These are phyloP conservation scores for Luffa aegyptiaca DNA, from an alignment of 306 rosid genomes.

Conservation along the genomic window DNA sequence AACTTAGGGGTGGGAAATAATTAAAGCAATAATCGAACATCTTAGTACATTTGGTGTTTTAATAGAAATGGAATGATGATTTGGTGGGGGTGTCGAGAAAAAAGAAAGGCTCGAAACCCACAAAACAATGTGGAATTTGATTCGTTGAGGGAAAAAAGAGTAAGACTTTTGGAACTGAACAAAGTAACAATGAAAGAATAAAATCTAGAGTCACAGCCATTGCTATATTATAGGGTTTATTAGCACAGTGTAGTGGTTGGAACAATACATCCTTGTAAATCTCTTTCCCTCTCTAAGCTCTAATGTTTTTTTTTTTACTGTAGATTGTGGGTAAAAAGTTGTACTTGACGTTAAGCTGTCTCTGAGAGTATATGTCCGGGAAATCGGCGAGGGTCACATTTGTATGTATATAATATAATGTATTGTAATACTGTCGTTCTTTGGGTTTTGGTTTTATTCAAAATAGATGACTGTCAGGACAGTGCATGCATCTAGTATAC, in stretches of 20 bases:
- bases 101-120: not conserved
- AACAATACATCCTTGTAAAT: not conserved
- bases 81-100: not conserved
- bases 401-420: too few relatives aligned
- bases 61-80: not conserved
- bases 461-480: not conserved
- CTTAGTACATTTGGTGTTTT: too few relatives aligned
- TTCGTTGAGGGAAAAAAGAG: not conserved
- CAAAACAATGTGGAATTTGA: not conserved
- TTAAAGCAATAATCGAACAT: too few relatives aligned
- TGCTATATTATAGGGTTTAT: not conserved
- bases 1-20: too few relatives aligned
- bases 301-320: not conserved
- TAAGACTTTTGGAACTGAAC: not conserved
- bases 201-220: not conserved
- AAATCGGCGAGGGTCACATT: too few relatives aligned
- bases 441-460: not conserved
- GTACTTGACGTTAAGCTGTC: not conserved
- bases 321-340: not conserved
- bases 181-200: not conserved
- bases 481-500: not conserved
- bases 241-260: conserved; percentile 2
- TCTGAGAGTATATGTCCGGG: not conserved
- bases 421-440: too few relatives aligned
- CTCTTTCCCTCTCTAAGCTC: not conserved